Conservation (phyloP, 2,329 filamentous ascomycete genomes). For the Coleophoma crateriformis region DNA sequence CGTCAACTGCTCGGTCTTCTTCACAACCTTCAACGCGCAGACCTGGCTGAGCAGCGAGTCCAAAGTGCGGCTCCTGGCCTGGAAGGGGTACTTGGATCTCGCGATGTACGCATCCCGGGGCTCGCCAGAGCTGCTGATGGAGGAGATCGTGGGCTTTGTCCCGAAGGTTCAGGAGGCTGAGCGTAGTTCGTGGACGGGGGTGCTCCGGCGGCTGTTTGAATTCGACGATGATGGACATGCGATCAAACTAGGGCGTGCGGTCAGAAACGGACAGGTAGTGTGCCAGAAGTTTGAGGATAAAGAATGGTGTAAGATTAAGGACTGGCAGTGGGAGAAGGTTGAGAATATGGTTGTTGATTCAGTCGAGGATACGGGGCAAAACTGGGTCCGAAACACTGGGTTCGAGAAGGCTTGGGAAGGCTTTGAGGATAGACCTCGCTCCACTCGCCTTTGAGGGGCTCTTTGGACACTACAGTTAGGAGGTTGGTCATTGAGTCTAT, state of each 20-base stretch:
- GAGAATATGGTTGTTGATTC: slow-evolving; percentile 58
- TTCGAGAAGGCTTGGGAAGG: slow-evolving; percentile 61
- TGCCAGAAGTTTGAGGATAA: slow-evolving; percentile 39
- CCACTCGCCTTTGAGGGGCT: slow-evolving; percentile 9
- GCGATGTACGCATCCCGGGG: slow-evolving; percentile 67
- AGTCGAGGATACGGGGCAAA: slow-evolving; percentile 42
- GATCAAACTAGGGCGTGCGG: slow-evolving; percentile 67
- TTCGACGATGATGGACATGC: slow-evolving; percentile 75
- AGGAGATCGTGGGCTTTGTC: slow-evolving; percentile 55
- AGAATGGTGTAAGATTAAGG: slow-evolving; percentile 47
- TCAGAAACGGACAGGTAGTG: slow-evolving; percentile 56
- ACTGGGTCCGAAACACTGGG: slow-evolving; percentile 59
- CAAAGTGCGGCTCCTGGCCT: slow-evolving; percentile 71
- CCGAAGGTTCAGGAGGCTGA: slow-evolving; percentile 35
- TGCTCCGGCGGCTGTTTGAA: slow-evolving; percentile 40
- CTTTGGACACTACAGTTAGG: no score
- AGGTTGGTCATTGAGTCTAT: no score
- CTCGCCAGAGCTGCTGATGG: slow-evolving; percentile 51
- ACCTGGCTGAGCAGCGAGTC: slow-evolving; percentile 52
- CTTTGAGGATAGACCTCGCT: slow-evolving; percentile 15
- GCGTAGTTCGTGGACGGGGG: slow-evolving; percentile 26
- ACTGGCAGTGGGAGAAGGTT: slow-evolving; percentile 54
- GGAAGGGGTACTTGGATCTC: slow-evolving; percentile 73
- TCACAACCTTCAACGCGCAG: slow-evolving; percentile 59
- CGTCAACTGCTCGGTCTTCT: slow-evolving; percentile 67